Conservation (phyloP, 139 green algal species). For the Chlorella sp. region DNA sequence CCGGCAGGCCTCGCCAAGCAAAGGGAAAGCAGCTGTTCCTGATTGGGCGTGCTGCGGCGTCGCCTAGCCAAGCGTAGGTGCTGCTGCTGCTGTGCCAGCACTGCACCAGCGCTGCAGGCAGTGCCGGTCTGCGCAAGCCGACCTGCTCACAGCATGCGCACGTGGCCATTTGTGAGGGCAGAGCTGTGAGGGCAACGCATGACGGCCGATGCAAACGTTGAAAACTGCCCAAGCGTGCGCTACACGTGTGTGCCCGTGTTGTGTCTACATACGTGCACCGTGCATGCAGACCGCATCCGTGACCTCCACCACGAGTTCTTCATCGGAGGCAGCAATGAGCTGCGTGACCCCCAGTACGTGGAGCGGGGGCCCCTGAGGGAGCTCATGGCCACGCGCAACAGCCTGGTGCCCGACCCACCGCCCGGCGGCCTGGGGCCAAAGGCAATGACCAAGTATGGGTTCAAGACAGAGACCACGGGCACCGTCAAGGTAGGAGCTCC, state of each 20-base stretch:
- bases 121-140: too few relatives aligned
- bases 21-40: too few relatives aligned
- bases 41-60: too few relatives aligned
- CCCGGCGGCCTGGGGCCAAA: background rate
- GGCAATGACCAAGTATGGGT: conserved; percentile 54
- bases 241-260: background rate
- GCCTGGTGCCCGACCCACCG: background rate
- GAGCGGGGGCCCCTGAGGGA: conserved; percentile 7
- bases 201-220: too few relatives aligned
- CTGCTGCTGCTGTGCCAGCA: too few relatives aligned
- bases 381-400: background rate
- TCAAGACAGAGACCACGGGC: conserved; percentile 40
- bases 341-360: conserved; percentile 41
- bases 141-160: too few relatives aligned
- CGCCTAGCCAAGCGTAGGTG: too few relatives aligned
- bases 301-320: conserved; percentile 48
- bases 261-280: background rate
- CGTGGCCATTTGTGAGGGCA: too few relatives aligned
- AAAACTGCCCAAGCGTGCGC: too few relatives aligned
- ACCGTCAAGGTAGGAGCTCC: conserved; percentile 47
- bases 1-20: too few relatives aligned
- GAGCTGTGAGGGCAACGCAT: too few relatives aligned
- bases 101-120: too few relatives aligned
- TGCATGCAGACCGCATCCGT: conserved; percentile 4
- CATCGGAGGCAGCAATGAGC: conserved; percentile 46